A percentile compares a stretch with the other conserved stretches of the same genome.
These are phyloP conservation scores for Trichosanthes cucumerina DNA, from an alignment of 306 rosid species.

Conservation along the genomic window DNA sequence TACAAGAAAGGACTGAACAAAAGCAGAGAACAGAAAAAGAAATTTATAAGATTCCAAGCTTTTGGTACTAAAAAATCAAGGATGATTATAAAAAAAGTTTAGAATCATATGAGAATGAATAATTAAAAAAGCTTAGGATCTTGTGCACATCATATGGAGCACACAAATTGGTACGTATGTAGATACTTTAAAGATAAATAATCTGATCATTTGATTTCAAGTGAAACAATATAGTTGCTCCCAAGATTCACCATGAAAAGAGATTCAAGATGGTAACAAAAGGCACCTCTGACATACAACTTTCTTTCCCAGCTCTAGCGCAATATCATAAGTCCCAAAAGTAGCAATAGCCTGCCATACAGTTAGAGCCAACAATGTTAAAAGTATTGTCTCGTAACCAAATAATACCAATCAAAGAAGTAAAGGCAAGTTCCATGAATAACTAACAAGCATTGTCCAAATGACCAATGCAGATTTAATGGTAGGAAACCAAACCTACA, in stretches of 20 bases:
- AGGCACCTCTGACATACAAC: constrained; percentile 82
- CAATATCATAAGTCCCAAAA: constrained; percentile 93
- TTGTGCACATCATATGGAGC: not conserved
- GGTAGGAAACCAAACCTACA: not conserved
- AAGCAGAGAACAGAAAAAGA: not conserved
- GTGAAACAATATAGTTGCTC: not conserved
- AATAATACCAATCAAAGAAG: not conserved
- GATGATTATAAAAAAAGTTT: not conserved
- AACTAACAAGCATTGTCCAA: not conserved
- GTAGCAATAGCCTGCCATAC: constrained; percentile 69
- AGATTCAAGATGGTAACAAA: constrained; percentile 14
- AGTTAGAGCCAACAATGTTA: constrained; percentile 9
- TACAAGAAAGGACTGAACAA: not conserved
- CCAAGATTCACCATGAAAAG: not conserved
- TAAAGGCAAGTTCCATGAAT: not conserved
- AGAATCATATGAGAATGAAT: not conserved
- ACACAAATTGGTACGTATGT: not conserved
- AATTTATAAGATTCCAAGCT: not conserved
- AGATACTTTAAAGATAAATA: not conserved
- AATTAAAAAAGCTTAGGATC: not conserved
- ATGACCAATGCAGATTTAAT: not conserved
- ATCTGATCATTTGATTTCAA: not conserved
- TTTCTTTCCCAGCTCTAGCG: constrained; percentile 79
- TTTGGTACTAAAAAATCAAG: not conserved
- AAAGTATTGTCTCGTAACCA: not conserved